phyloP scores from a whole-genome alignment of 768 basidiomycete genomes.

The Kwoniella shandongensis region DNA sequence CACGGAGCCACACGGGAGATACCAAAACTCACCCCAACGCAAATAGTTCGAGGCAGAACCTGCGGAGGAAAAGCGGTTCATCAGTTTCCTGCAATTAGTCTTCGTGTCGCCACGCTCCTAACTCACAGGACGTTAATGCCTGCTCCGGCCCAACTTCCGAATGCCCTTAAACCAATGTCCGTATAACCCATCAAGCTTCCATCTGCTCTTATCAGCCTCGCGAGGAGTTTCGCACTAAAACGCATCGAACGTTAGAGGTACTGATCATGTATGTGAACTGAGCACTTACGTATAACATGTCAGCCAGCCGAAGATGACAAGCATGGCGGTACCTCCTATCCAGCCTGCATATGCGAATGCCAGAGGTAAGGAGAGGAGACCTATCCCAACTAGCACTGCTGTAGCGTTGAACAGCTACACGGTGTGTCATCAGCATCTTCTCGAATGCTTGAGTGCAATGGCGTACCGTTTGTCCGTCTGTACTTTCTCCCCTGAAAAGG shows the following conservation, averaged over 20 bases:
- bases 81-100: slow-evolving; percentile 40
- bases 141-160: slow-evolving; percentile 69
- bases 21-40: slow-evolving; percentile 61
- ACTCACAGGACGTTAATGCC: slow-evolving; percentile 48
- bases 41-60: slow-evolving; percentile 87
- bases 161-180: slow-evolving; percentile 85
- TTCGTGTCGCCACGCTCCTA: neutral
- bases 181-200: slow-evolving; percentile 74
- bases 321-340: slow-evolving; percentile 71
- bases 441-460: neutral
- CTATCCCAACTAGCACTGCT: slow-evolving; percentile 81
- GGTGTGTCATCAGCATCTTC: neutral
- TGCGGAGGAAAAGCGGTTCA: slow-evolving; percentile 21
- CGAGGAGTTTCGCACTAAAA: slow-evolving; percentile 79
- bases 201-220: slow-evolving; percentile 70
- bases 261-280: neutral
- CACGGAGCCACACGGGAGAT: neutral
- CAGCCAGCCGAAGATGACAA: slow-evolving; percentile 72
- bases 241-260: neutral
- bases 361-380: slow-evolving; percentile 83
- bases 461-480: slow-evolving; percentile 48
- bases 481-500: slow-evolving; percentile 33
- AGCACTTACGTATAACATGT: slow-evolving; percentile 82
- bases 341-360: slow-evolving; percentile 92
- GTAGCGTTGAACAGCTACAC: slow-evolving; percentile 92